Base-by-base conservation (phyloP, 2,329 filamentous ascomycete genomes). In the Diplodia mutila region DNA sequence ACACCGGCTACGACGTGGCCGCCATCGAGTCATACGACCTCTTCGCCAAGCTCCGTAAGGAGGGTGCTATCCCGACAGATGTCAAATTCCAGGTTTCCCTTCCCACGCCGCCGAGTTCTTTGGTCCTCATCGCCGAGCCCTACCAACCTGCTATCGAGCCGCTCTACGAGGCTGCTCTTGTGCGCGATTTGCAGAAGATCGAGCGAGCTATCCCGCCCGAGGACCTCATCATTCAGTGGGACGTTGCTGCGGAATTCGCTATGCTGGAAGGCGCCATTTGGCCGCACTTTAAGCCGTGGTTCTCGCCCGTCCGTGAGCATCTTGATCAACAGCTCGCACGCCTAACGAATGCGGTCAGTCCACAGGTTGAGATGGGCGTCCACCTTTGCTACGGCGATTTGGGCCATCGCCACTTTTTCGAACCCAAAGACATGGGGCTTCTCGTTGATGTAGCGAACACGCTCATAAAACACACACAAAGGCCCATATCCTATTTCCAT, bases 301-400 rank as follows among this genome's bases (percentile, higher is more conserved):
- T 78, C 61, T 48, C 71, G 2, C 70, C 73, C 4, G 69, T 79
- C 16, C 74, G 76, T 53, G 67, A 77, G 25, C 79, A 78, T 4
- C 71, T 81, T 18, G 69, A 79, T 9, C 72, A 76, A 6, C 74
- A 80, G 14, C 69, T 80, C 9, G 64, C 72, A 2, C 70, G 74
- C 2, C 69, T 81, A 66, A 73, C 75, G 7, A 69, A 71, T 8
- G 70, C 71, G 9, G 73, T 83, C 4, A 72, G 76, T 39, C 37
- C 71, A 6, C 75, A 77, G 68, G 78, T 83, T 1, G 76, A 81
- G 48, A 54, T 84, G 65, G 82, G 81, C 0, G 76, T 81, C 37
- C 82, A 84, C 71, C 75, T 84, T 23, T 85, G 83, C 73, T 84
- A 84, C 70, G 83, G 82, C 14, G 82, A 84, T 68, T 73, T 80